Percentiles rank a stretch among this genome's conserved stretches.
phyloP scores from a whole-genome alignment of 1,284 basidiomycete genomes.

The Marasmius oreades region DNA sequence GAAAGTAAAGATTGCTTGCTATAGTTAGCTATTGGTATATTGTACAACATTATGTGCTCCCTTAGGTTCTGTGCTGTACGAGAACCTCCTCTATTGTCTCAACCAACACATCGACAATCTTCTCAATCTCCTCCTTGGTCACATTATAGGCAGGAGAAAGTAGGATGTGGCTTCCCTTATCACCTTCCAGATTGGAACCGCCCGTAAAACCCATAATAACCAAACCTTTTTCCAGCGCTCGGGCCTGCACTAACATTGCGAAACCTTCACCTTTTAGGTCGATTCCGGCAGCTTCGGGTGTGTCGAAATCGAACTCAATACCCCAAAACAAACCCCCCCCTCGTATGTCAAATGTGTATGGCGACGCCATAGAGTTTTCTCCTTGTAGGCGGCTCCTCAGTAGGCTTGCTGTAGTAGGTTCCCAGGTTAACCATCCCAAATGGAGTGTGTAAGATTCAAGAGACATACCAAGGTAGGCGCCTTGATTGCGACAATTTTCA shows the following conservation, averaged over 20 bases:
- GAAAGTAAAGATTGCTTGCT: neutral
- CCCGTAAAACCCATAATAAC: constrained; percentile 72
- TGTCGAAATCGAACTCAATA: constrained; percentile 72
- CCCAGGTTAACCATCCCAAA: neutral
- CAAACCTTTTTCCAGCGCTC: constrained; percentile 59
- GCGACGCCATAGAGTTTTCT: constrained; percentile 53
- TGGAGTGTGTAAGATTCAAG: neutral
- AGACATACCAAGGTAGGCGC: constrained; percentile 49
- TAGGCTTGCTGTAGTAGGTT: constrained; percentile 37
- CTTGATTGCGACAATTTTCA: constrained; percentile 59
- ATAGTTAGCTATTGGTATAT: no score
- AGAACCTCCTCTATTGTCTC: constrained; percentile 62
- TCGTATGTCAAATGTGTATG: constrained; percentile 71
- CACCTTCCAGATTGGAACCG: constrained; percentile 65
- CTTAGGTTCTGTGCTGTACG: constrained; percentile 24
- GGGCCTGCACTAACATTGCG: constrained; percentile 52
- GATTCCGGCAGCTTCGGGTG: constrained; percentile 34
- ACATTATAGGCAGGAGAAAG: constrained; percentile 76
- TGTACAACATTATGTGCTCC: neutral
- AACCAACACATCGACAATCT: constrained; percentile 61
- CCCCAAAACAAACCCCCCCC: constrained; percentile 82
- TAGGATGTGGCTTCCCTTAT: constrained; percentile 66
- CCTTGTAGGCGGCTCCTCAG: constrained; percentile 51
- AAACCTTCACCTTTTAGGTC: constrained; percentile 43
- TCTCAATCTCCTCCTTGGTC: constrained; percentile 60